Conservation (phyloP, 2,329 filamentous ascomycete species). For the Huntiella bhutanensis region DNA sequence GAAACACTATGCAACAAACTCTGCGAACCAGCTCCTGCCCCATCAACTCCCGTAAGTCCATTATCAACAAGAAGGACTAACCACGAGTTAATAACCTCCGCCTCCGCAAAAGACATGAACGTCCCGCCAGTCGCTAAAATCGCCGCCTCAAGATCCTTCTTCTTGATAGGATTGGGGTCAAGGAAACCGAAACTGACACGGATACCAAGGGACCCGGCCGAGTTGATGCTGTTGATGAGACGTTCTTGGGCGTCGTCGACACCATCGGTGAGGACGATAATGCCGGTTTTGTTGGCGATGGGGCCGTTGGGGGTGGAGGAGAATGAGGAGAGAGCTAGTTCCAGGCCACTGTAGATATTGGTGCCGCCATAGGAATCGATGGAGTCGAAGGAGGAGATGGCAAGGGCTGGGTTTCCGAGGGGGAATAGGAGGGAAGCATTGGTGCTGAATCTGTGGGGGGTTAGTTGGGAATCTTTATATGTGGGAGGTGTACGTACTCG, state of each 20-base stretch:
- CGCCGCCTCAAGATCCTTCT: constrained; percentile 8
- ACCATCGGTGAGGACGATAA: constrained; percentile 14
- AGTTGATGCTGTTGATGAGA: constrained; percentile 11
- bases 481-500: constrained; percentile 8
- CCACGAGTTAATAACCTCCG: constrained; percentile 13
- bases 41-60: constrained; percentile 11
- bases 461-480: background rate
- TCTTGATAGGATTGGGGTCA: constrained; percentile 7
- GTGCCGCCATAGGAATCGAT: constrained; percentile 13
- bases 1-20: constrained; percentile 12
- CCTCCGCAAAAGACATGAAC: constrained; percentile 12
- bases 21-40: constrained; percentile 2
- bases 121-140: constrained; percentile 12
- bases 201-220: constrained; percentile 11
- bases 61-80: constrained; percentile 13
- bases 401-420: constrained; percentile 12
- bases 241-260: constrained; percentile 11
- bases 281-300: constrained; percentile 12
- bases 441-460: constrained; percentile 11
- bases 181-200: constrained; percentile 14
- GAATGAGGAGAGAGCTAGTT: constrained; percentile 12
- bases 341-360: constrained; percentile 12
- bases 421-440: constrained; percentile 11
- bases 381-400: constrained; percentile 10
- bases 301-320: constrained; percentile 6